Evolutionary conservation across 768 basidiomycete genomes (phyloP).

Genomic region (Xerocomellus chrysenteron): DNA sequence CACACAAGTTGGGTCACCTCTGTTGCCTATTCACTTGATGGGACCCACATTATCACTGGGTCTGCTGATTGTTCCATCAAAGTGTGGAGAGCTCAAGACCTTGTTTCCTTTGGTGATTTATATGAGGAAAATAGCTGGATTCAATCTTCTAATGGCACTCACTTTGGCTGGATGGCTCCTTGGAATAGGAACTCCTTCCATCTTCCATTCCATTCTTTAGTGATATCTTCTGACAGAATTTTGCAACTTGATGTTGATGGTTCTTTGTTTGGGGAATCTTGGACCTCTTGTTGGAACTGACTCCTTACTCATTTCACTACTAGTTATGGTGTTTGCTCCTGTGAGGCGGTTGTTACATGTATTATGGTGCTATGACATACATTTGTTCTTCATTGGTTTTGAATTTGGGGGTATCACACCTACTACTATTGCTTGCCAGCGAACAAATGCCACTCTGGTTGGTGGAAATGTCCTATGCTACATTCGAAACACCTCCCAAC

Average conservation of each 20-base stretch:
- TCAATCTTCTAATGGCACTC: background rate
- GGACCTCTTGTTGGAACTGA: background rate
- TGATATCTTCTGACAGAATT: background rate
- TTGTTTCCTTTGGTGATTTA: background rate
- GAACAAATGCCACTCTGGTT: no score
- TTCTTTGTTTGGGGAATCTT: background rate
- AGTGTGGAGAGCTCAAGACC: background rate
- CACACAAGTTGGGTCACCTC: background rate
- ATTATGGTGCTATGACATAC: no score
- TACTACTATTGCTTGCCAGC: no score
- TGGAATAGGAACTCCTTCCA: background rate
- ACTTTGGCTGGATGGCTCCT: conserved; percentile 5
- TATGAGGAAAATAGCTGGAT: conserved; percentile 1
- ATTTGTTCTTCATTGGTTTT: no score
- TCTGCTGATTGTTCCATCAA: no score
- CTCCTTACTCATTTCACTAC: no score
- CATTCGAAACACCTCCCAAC: no score
- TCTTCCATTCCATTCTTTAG: background rate
- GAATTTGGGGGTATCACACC: no score
- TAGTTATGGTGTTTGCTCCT: no score
- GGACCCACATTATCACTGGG: background rate
- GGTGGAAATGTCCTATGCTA: no score
- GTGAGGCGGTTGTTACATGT: no score
- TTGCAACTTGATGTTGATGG: background rate
- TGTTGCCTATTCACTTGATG: background rate